Percentiles rank a stretch among this genome's conserved stretches.
phyloP scores from a whole-genome alignment of 2,329 filamentous ascomycete genomes.

The Botrytis sinoallii region DNA sequence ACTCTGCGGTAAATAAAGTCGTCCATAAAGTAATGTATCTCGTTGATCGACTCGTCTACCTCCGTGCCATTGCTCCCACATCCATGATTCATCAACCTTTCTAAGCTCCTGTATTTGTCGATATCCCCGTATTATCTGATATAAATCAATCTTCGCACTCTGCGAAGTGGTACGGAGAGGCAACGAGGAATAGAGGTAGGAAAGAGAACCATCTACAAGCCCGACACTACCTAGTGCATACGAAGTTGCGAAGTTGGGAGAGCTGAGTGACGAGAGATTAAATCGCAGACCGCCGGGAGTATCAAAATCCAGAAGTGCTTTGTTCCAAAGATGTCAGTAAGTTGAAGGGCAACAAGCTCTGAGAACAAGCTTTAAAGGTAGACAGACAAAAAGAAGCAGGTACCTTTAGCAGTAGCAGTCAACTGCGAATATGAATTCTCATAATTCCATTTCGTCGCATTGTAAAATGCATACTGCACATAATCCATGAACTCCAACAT shows the following conservation, averaged over 20 bases:
- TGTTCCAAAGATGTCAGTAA: conserved; percentile 26
- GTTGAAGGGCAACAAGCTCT: conserved; percentile 13
- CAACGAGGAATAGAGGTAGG: conserved; percentile 90
- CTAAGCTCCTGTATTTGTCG: conserved; percentile 68
- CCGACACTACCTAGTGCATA: conserved; percentile 89
- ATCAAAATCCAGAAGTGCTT: conserved; percentile 82
- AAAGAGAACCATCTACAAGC: conserved; percentile 92
- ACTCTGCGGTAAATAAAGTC: conserved; percentile 78
- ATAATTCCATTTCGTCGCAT: conserved; percentile 81
- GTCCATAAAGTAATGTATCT: conserved; percentile 67
- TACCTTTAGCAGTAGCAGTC: conserved; percentile 78
- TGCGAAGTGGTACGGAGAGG: conserved; percentile 66
- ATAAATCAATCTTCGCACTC: conserved; percentile 73
- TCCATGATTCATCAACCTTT: conserved; percentile 48
- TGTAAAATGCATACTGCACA: conserved; percentile 86
- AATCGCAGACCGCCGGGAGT: conserved; percentile 82
- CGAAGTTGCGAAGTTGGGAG: conserved; percentile 88
- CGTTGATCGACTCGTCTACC: conserved; percentile 49
- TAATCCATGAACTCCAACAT: conserved; percentile 99
- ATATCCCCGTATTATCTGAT: conserved; percentile 77
- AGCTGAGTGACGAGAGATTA: conserved; percentile 85
- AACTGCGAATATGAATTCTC: conserved; percentile 90
- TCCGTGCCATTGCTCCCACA: conserved; percentile 53
- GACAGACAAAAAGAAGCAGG: neutral
- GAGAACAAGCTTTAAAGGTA: conserved; percentile 24